Conservation (phyloP, 2,329 filamentous ascomycete genomes). For the Lecanoromycetidae sp. region DNA sequence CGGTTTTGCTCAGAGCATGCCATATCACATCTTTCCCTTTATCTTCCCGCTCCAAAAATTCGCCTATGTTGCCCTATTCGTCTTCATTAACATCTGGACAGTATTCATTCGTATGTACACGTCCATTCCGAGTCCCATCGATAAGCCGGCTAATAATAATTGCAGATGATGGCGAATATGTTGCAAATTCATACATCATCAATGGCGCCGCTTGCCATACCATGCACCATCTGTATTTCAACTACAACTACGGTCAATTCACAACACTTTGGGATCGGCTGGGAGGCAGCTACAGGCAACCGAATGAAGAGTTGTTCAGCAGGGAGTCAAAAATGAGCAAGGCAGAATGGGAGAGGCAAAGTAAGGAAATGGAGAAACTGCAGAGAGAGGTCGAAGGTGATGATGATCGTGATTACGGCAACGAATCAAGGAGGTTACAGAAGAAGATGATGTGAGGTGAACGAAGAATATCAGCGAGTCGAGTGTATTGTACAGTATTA, state of each 20-base stretch:
- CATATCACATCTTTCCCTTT: conserved; percentile 89
- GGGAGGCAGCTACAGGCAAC: conserved; percentile 74
- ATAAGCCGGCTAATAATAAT: not conserved
- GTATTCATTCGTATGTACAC: conserved; percentile 57
- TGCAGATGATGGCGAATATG: conserved; percentile 81
- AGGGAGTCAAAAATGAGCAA: conserved; percentile 76
- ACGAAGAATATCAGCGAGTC: too few relatives aligned
- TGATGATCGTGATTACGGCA: conserved; percentile 34
- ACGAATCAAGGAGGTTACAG: conserved; percentile 21
- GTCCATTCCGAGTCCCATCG: conserved; percentile 1
- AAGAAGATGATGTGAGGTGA: conserved; percentile 28
- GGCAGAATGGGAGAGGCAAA: conserved; percentile 67
- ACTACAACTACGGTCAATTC: conserved; percentile 92
- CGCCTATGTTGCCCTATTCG: conserved; percentile 72
- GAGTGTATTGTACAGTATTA: too few relatives aligned
- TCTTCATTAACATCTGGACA: conserved; percentile 94
- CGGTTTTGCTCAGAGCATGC: conserved; percentile 75
- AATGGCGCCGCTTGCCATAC: conserved; percentile 93
- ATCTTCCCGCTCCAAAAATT: conserved; percentile 87
- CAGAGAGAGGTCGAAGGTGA: conserved; percentile 59
- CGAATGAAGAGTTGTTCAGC: conserved; percentile 73
- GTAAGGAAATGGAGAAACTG: conserved; percentile 61
- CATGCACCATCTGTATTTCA: conserved; percentile 78
- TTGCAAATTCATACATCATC: conserved; percentile 78
- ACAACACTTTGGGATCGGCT: conserved; percentile 85